Evolutionary conservation across 805 yeast species (phyloP).

Genomic region (Yamadazyma philogaea): DNA sequence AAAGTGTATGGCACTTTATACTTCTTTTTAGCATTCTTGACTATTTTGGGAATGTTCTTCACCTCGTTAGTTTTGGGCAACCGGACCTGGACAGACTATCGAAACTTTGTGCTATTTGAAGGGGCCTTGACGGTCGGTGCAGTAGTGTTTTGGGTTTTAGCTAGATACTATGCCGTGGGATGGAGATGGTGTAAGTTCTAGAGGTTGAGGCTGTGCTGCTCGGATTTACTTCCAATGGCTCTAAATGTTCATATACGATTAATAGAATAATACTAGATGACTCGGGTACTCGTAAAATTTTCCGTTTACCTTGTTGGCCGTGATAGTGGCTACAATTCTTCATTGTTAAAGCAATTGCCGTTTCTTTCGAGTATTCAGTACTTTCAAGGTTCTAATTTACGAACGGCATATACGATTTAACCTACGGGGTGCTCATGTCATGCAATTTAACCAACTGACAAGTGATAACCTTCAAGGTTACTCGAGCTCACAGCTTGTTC

Average conservation of each 20-base stretch:
- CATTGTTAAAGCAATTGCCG: no score
- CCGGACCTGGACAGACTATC: slow-evolving; percentile 29
- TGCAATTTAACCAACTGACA: no score
- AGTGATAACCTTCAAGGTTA: slow-evolving; percentile 1
- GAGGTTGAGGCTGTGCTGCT: not conserved
- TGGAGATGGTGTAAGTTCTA: slow-evolving; percentile 30
- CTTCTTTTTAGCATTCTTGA: slow-evolving; percentile 35
- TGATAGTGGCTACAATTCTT: no score
- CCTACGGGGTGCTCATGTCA: no score
- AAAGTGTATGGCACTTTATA: slow-evolving; percentile 52
- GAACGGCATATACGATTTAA: no score
- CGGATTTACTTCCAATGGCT: no score
- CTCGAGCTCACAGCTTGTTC: no score
- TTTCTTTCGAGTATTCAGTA: no score
- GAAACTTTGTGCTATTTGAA: slow-evolving; percentile 43
- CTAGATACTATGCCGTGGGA: slow-evolving; percentile 48
- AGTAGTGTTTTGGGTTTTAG: slow-evolving; percentile 37
- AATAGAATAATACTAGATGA: not conserved
- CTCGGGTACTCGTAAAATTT: no score
- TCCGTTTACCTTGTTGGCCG: no score
- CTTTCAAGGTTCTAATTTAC: no score
- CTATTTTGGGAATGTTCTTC: slow-evolving; percentile 27
- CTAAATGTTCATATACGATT: no score
- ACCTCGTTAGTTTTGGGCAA: slow-evolving; percentile 26
- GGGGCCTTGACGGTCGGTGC: slow-evolving; percentile 40